phyloP scores from a whole-genome alignment of 805 yeast genomes.

The Candida khao-thaluensis region DNA sequence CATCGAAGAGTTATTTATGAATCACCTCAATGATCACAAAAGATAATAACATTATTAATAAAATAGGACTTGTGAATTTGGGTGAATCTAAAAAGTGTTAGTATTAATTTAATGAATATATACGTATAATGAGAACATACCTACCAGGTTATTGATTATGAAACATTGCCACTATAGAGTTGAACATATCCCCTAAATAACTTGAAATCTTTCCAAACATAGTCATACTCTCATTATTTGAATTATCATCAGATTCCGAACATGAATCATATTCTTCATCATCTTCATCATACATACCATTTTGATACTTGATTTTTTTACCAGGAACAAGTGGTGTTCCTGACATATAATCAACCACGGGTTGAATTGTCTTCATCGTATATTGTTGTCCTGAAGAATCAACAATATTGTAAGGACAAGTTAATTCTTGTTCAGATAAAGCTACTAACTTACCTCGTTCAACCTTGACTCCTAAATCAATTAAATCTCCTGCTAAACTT shows the following conservation, averaged over 20 bases:
- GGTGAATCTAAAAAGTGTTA: constrained; percentile 5
- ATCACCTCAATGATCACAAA: neutral
- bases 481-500: constrained; percentile 41
- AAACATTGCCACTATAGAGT: constrained; percentile 7
- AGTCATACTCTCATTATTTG: constrained; percentile 2
- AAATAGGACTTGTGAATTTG: no score
- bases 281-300: constrained; percentile 35
- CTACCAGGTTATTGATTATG: constrained; percentile 4
- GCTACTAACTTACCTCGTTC: constrained; percentile 50
- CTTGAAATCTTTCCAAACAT: constrained; percentile 11
- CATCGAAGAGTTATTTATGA: constrained; percentile 4
- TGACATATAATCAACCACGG: constrained; percentile 17
- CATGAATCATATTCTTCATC: constrained; percentile 5
- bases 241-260: constrained; percentile 9
- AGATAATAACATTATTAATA: neutral
- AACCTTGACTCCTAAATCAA: constrained; percentile 49
- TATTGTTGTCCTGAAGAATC: constrained; percentile 43
- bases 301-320: constrained; percentile 22
- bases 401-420: constrained; percentile 41
- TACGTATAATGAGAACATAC: constrained; percentile 1
- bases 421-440: constrained; percentile 43
- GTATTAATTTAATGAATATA: constrained; percentile 3
- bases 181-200: constrained; percentile 9
- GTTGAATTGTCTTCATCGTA: constrained; percentile 12
- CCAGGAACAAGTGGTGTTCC: constrained; percentile 20